phyloP scores from a whole-genome alignment of 2,329 filamentous ascomycete species.

The Raffaelea deltoideospora region DNA sequence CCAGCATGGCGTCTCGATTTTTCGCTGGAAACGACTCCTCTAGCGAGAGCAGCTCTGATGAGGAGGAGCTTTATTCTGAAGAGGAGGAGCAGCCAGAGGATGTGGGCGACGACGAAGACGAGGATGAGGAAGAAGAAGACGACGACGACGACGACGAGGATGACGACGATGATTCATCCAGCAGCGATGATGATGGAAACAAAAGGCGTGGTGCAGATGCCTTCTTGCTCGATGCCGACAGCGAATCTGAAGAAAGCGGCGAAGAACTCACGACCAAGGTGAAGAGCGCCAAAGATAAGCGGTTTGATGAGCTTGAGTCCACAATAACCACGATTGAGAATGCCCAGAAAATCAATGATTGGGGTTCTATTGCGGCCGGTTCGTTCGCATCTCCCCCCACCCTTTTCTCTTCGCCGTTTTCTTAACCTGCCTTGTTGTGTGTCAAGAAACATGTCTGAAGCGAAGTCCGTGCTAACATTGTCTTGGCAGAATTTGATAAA shows the following conservation, averaged over 20 bases:
- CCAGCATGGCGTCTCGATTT: conserved; percentile 68
- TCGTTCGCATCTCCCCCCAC: no score
- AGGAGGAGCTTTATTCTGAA: conserved; percentile 86
- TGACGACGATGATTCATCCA: conserved; percentile 27
- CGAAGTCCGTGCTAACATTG: neutral
- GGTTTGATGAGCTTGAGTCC: conserved; percentile 80
- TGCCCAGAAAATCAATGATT: conserved; percentile 93
- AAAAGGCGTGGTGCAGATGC: conserved; percentile 57
- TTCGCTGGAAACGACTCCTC: conserved; percentile 91
- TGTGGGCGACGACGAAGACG: conserved; percentile 55
- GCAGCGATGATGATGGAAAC: conserved; percentile 38
- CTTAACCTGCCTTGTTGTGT: no score
- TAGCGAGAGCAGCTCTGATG: conserved; percentile 86
- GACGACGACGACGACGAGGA: conserved; percentile 25
- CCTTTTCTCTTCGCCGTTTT: neutral
- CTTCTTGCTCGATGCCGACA: conserved; percentile 64
- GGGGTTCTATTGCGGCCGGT: conserved; percentile 85
- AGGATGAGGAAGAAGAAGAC: conserved; percentile 36
- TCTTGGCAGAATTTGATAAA: conserved; percentile 69
- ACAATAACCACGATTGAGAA: conserved; percentile 90
- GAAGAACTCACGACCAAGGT: conserved; percentile 75
- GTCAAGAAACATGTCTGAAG: no score
- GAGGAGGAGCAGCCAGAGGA: conserved; percentile 46
- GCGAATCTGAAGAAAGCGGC: conserved; percentile 70
- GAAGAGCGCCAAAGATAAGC: conserved; percentile 97